Evolutionary conservation across 2,329 filamentous ascomycete genomes (phyloP).

Genomic region (Aspergillus sp.): DNA sequence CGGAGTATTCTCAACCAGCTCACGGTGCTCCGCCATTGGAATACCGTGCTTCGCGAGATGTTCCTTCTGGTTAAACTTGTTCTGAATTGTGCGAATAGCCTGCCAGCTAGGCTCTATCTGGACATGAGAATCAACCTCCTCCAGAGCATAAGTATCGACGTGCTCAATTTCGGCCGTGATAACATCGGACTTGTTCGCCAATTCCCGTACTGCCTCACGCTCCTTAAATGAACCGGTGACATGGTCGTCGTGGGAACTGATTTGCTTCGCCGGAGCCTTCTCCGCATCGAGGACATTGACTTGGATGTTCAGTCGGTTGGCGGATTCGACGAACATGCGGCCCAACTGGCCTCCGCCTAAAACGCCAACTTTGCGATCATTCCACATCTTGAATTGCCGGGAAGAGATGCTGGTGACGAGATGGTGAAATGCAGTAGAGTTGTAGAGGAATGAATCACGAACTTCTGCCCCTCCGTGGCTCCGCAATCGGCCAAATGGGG

Average conservation of each 20-base stretch:
- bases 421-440: conserved; percentile 1
- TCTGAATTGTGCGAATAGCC: conserved; percentile 85
- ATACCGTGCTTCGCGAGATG: conserved; percentile 69
- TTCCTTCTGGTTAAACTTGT: conserved; percentile 89
- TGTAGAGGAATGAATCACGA: conserved; percentile 9
- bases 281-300: conserved; percentile 77
- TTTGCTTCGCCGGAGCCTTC: conserved; percentile 79
- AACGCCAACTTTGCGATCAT: conserved; percentile 49
- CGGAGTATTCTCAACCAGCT: conserved; percentile 60
- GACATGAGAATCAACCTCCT: conserved; percentile 71
- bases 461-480: conserved; percentile 19
- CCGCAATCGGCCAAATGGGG: conserved; percentile 10
- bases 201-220: conserved; percentile 70
- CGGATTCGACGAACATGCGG: conserved; percentile 91
- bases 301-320: conserved; percentile 72
- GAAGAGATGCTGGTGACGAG: conserved; percentile 2
- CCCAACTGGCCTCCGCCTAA: conserved; percentile 74
- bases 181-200: conserved; percentile 76
- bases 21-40: conserved; percentile 69
- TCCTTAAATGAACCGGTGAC: conserved; percentile 88
- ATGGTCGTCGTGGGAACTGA: conserved; percentile 72
- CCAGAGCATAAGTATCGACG: conserved; percentile 83
- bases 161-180: conserved; percentile 96
- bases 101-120: conserved; percentile 78
- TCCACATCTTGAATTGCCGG: conserved; percentile 34